Conservation (phyloP, 371 early-diverging fungal genomes). For the Lichtheimia ramosa region DNA sequence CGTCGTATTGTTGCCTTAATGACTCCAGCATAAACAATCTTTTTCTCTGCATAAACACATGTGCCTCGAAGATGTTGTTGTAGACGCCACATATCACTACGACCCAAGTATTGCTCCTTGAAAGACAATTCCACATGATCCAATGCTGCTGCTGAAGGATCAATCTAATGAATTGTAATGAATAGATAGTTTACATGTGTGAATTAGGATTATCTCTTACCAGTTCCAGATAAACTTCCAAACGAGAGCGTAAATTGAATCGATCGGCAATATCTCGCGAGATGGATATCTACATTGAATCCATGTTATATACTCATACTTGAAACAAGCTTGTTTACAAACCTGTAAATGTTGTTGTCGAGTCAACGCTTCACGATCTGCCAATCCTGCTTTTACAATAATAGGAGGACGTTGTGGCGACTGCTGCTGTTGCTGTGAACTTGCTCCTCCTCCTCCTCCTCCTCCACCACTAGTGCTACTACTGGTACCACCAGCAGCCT, state of each 20-base stretch:
- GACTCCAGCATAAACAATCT: slow-evolving; percentile 67
- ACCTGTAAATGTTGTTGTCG: slow-evolving; percentile 66
- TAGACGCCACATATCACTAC: slow-evolving; percentile 94
- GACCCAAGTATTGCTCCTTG: slow-evolving; percentile 89
- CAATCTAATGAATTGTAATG: slow-evolving; percentile 57
- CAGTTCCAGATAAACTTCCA: slow-evolving; percentile 66
- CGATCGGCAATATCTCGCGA: slow-evolving; percentile 45
- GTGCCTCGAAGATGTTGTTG: slow-evolving; percentile 71
- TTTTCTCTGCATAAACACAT: slow-evolving; percentile 81
- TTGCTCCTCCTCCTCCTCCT: too few species aligned
- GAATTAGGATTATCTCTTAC: slow-evolving; percentile 37
- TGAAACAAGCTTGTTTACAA: neutral
- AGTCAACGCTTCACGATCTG: slow-evolving; percentile 49
- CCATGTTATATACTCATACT: too few species aligned
- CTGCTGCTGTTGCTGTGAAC: slow-evolving; percentile 19
- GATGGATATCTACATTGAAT: slow-evolving; percentile 35
- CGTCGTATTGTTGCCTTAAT: slow-evolving; percentile 88
- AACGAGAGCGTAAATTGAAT: slow-evolving; percentile 49
- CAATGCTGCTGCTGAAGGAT: slow-evolving; percentile 61
- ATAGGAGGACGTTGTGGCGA: slow-evolving; percentile 22
- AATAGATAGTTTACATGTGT: slow-evolving; percentile 16
- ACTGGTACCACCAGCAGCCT: too few species aligned
- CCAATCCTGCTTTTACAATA: slow-evolving; percentile 47
- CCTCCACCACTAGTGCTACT: too few species aligned
- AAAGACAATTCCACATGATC: slow-evolving; percentile 88